phyloP scores from a whole-genome alignment of 75 land plant genomes.

The Pinus tabuliformis region DNA sequence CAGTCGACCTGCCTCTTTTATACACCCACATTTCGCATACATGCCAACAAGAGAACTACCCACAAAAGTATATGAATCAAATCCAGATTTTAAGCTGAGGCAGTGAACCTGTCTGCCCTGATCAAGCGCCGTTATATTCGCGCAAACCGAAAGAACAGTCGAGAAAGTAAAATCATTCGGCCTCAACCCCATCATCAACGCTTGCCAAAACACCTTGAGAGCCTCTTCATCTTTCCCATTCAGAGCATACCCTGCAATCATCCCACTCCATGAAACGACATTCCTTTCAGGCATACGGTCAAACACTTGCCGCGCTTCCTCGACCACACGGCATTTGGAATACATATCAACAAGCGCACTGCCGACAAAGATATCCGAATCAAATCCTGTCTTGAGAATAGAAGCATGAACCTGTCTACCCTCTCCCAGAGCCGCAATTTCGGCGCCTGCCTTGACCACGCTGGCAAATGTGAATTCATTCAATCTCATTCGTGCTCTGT shows the following conservation, averaged over 20 bases:
- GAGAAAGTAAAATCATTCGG: constrained; percentile 50
- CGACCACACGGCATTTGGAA: constrained; percentile 27
- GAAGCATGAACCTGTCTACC: constrained; percentile 54
- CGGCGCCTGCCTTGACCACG: constrained; percentile 55
- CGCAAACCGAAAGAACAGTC: constrained; percentile 38
- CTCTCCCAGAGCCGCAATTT: constrained; percentile 26
- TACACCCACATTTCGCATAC: constrained; percentile 66
- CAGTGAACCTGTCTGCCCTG: constrained; percentile 38
- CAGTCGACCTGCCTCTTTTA: constrained; percentile 26
- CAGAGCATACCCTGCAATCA: constrained; percentile 51
- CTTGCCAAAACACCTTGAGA: constrained; percentile 20
- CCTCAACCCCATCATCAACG: constrained; percentile 12
- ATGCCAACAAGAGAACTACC: constrained; percentile 54
- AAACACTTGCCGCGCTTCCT: constrained; percentile 32
- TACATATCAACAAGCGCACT: constrained; percentile 74
- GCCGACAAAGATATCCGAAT: constrained; percentile 44
- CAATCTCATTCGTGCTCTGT: constrained; percentile 16
- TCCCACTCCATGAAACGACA: constrained; percentile 47
- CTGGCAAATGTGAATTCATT: constrained; percentile 57
- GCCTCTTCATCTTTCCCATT: constrained; percentile 37
- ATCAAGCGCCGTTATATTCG: constrained; percentile 36
- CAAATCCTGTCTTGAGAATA: constrained; percentile 34
- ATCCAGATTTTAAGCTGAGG: constrained; percentile 33
- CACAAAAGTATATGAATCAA: constrained; percentile 30
- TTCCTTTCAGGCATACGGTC: constrained; percentile 44